phyloP scores from a whole-genome alignment of 169 alveolate genomes.

The Fabrea salina region DNA sequence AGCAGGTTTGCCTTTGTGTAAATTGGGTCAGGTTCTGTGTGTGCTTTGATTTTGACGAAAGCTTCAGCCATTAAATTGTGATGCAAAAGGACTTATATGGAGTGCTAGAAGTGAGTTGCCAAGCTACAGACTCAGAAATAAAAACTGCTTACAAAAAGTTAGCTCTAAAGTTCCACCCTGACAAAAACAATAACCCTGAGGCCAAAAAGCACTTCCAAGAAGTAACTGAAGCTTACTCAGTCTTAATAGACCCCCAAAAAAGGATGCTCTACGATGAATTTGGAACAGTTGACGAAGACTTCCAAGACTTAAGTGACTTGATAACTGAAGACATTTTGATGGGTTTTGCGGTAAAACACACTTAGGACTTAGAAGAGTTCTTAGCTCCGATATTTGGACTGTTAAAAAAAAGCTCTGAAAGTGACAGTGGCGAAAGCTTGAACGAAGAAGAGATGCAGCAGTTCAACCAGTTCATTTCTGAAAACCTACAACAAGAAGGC shows the following conservation, averaged over 20 bases:
- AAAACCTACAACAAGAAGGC: not conserved
- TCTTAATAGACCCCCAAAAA: slow-evolving; percentile 70
- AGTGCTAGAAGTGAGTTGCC: slow-evolving; percentile 55
- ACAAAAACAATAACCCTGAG: slow-evolving; percentile 75
- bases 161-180: slow-evolving; percentile 80
- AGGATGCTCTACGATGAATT: slow-evolving; percentile 57
- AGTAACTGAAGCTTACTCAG: slow-evolving; percentile 78
- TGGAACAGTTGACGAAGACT: slow-evolving; percentile 1
- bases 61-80: slow-evolving; percentile 18
- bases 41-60: slow-evolving; percentile 6
- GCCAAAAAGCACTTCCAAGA: slow-evolving; percentile 71
- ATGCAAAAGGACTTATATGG: slow-evolving; percentile 42
- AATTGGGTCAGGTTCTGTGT: slow-evolving; percentile 24
- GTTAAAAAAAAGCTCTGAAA: not conserved
- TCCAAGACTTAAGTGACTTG: not conserved
- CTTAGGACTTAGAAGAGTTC: not conserved
- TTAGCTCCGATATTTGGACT: slow-evolving; percentile 16
- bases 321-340: not conserved
- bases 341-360: not conserved
- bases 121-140: slow-evolving; percentile 67
- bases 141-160: slow-evolving; percentile 73
- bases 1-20: slow-evolving; percentile 6
- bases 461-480: not conserved
- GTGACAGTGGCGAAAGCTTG: slow-evolving; percentile 18
- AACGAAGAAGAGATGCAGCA: slow-evolving; percentile 13